Evolutionary conservation across 2,329 filamentous ascomycete species (phyloP), one percentile per base, ranked within the genome.

Genomic region (Chaetomium sp.): DNA sequence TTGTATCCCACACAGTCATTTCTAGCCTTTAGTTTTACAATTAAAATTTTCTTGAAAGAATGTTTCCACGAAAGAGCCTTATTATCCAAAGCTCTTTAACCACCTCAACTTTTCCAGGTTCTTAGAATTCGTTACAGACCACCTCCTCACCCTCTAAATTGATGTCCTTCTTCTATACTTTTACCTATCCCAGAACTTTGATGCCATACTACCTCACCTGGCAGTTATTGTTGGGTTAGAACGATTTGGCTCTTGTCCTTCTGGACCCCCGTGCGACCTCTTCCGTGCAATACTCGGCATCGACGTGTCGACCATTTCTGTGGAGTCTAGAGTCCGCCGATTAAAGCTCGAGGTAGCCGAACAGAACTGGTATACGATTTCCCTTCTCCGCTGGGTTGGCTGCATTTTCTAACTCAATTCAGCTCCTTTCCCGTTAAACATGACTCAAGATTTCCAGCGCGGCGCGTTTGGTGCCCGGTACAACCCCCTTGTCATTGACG

Each of bases 401-500:
- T 23, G 2, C 12, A 50, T 10, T 50, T 50, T 23, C 23, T 50
- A 12, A 25, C n/a, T 16, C 12, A 13, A 27, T 50, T 13, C 12
- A 25, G 23, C 23, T 50, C 12, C 21, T 12, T 6, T 8, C 23
- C 4, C 23, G 19, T 6, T 3, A 19, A 51, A 4, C 4, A 21
- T 53, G 2, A 3, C 35, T 25, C n/a, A 5, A 19, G 7, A 25
- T 3, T 1, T 8, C 2, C 19, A 9, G 42, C 1, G 21, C 25
- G 19, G 16, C 9, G 7, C 45, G 6, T 8, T 13, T 3, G 21
- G 29, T 16, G n/a, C 21, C 4, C n/a, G 13, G 1, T 7, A 27
- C 3, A 63, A 63, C 4, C 47, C 57, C 1, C 19, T 67, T 6
- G 7, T 61, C 1, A 57, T 68, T 6, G 66, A 69, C 4, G 67